Conservation (phyloP, 2,329 filamentous ascomycete species). For the Penicillium italicum region DNA sequence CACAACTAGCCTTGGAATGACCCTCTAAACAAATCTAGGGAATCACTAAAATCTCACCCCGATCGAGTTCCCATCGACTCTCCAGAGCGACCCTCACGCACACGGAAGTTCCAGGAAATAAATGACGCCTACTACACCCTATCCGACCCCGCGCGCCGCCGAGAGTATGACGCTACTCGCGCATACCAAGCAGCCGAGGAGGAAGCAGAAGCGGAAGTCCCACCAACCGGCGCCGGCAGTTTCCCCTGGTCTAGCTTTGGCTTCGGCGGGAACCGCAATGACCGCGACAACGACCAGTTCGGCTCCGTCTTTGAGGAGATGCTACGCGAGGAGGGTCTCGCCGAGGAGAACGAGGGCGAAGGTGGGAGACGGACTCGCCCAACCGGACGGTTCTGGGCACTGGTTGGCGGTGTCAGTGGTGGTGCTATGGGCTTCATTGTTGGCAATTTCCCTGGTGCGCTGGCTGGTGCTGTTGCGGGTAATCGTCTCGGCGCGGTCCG, state of each 20-base stretch:
- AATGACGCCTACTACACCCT: conserved; percentile 93
- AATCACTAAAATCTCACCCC: conserved; percentile 87
- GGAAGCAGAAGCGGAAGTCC: conserved; percentile 50
- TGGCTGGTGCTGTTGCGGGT: conserved; percentile 88
- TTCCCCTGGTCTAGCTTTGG: conserved; percentile 78
- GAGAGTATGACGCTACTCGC: conserved; percentile 78
- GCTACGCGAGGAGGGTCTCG: conserved; percentile 81
- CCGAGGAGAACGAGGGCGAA: conserved; percentile 60
- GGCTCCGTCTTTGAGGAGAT: conserved; percentile 85
- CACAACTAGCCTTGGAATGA: background rate
- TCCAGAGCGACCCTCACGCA: conserved; percentile 75
- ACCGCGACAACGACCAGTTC: conserved; percentile 69
- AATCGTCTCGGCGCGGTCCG: conserved; percentile 86
- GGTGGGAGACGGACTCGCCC: conserved; percentile 43
- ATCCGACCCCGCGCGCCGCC: conserved; percentile 70
- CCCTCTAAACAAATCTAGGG: conserved; percentile 48
- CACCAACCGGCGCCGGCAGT: conserved; percentile 44
- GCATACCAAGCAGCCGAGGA: conserved; percentile 45
- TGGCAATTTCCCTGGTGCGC: conserved; percentile 80
- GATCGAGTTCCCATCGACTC: conserved; percentile 83
- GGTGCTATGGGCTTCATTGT: conserved; percentile 92
- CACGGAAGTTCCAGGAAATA: conserved; percentile 83
- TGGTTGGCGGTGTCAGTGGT: conserved; percentile 81
- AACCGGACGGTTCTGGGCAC: conserved; percentile 77
- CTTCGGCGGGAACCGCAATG: conserved; percentile 46